Percentiles rank a stretch among this genome's conserved stretches.
Evolutionary conservation across 2,329 filamentous ascomycete species (phyloP).

Genomic region (Leptographium galeiforme): DNA sequence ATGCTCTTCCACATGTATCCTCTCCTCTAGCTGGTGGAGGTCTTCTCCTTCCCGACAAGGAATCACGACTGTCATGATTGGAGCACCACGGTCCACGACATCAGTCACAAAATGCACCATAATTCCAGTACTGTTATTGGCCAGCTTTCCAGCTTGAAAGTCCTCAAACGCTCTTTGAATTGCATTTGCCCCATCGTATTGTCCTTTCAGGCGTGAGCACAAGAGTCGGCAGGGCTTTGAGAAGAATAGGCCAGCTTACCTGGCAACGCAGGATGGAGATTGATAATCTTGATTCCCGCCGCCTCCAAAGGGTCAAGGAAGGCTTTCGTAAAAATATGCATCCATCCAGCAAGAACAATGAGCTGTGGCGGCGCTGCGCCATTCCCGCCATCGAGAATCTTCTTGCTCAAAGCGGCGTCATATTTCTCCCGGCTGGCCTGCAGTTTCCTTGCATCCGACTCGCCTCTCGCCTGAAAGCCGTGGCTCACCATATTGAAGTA

Average conservation of each 20-base stretch:
- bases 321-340: constrained; percentile 61
- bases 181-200: constrained; percentile 64
- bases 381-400: constrained; percentile 35
- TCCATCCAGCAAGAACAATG: constrained; percentile 74
- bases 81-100: constrained; percentile 67
- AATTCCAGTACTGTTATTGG: constrained; percentile 61
- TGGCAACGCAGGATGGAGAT: constrained; percentile 65
- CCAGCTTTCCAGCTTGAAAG: constrained; percentile 49
- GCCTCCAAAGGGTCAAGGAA: constrained; percentile 57
- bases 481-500: constrained; percentile 74
- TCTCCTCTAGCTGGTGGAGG: constrained; percentile 52
- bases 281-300: constrained; percentile 58
- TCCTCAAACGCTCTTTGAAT: constrained; percentile 68
- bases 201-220: constrained; percentile 30
- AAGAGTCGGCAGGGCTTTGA: too few species aligned
- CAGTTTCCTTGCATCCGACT: constrained; percentile 42
- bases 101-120: constrained; percentile 80
- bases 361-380: constrained; percentile 49
- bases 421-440: constrained; percentile 51
- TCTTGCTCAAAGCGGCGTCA: constrained; percentile 58
- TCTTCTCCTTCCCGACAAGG: constrained; percentile 49
- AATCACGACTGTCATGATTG: constrained; percentile 59
- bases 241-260: constrained; percentile 25
- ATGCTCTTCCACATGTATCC: constrained; percentile 68
- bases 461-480: constrained; percentile 45